A percentile compares a stretch with the other conserved stretches of the same genome.
Evolutionary conservation across 345 rosid species (phyloP).

Genomic region (Conringia planisiliqua): DNA sequence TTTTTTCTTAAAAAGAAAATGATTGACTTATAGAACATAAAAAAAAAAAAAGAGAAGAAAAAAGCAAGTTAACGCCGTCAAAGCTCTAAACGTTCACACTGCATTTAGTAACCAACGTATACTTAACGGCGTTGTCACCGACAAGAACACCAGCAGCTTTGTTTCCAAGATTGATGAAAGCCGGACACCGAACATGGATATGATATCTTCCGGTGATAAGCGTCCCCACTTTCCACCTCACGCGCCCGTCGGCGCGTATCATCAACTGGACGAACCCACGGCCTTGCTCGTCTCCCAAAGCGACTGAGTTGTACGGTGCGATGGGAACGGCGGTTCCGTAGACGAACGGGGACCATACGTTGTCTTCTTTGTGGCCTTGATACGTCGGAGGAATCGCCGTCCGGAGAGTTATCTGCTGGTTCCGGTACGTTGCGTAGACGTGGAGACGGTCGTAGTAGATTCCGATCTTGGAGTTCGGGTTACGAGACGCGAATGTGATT

Average conservation of each 20-base stretch:
- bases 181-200: constrained; percentile 58
- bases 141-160: constrained; percentile 48
- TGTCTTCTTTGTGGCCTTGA: constrained; percentile 53
- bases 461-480: constrained; percentile 76
- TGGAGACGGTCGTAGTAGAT: constrained; percentile 85
- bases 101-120: constrained; percentile 49
- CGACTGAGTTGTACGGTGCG: constrained; percentile 60
- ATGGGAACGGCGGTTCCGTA: constrained; percentile 68
- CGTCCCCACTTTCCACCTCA: constrained; percentile 77
- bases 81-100: constrained; percentile 57
- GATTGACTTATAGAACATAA: neutral
- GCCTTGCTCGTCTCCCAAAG: constrained; percentile 51
- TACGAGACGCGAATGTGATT: constrained; percentile 70
- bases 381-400: constrained; percentile 54
- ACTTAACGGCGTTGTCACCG: constrained; percentile 78
- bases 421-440: constrained; percentile 64
- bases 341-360: constrained; percentile 81
- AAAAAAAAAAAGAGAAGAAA: neutral
- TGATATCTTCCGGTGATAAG: constrained; percentile 59
- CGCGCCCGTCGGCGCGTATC: constrained; percentile 80
- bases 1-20: neutral
- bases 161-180: constrained; percentile 55
- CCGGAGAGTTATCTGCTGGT: constrained; percentile 77
- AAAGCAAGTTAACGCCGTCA: constrained; percentile 24
- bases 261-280: constrained; percentile 42